phyloP scores from a whole-genome alignment of 2,329 filamentous ascomycete species.

The Blumeria hordei region DNA sequence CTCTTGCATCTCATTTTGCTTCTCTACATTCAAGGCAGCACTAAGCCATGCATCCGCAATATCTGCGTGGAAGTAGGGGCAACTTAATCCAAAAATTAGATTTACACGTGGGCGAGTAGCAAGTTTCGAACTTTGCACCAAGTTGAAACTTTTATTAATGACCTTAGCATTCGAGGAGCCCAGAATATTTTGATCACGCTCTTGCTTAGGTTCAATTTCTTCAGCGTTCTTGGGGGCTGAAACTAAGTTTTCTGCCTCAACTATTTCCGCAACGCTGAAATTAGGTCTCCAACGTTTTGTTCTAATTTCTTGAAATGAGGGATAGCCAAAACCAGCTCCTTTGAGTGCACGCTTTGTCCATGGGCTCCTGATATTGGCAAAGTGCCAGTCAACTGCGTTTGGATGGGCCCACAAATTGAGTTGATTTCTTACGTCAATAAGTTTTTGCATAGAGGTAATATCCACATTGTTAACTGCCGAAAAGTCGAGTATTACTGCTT shows the following conservation, averaged over 20 bases:
- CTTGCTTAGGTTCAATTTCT: slow-evolving; percentile 17
- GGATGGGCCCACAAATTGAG: slow-evolving; percentile 67
- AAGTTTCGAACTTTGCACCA: neutral
- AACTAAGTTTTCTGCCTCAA: slow-evolving; percentile 45
- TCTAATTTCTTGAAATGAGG: slow-evolving; percentile 23
- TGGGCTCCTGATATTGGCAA: slow-evolving; percentile 77
- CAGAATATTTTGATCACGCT: neutral
- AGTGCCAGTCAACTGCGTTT: slow-evolving; percentile 76
- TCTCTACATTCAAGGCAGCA: slow-evolving; percentile 53
- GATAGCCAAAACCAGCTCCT: slow-evolving; percentile 72
- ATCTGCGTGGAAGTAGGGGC: slow-evolving; percentile 86
- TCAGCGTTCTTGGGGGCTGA: slow-evolving; percentile 38
- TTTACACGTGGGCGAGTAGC: slow-evolving; percentile 20
- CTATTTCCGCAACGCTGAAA: slow-evolving; percentile 75
- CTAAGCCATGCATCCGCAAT: slow-evolving; percentile 72
- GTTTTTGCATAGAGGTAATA: slow-evolving; percentile 70
- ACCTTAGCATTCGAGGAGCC: no score
- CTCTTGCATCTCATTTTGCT: slow-evolving; percentile 18
- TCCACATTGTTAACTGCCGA: slow-evolving; percentile 85
- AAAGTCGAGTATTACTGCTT: slow-evolving; percentile 85
- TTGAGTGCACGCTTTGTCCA: slow-evolving; percentile 86
- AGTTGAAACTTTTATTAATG: neutral
- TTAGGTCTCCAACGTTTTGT: slow-evolving; percentile 68
- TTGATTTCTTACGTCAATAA: slow-evolving; percentile 88
- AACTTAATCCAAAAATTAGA: slow-evolving; percentile 63